Percentiles rank a stretch among this genome's conserved stretches.
phyloP scores from a whole-genome alignment of 345 rosid species.

The Carallia pectinifolia region DNA sequence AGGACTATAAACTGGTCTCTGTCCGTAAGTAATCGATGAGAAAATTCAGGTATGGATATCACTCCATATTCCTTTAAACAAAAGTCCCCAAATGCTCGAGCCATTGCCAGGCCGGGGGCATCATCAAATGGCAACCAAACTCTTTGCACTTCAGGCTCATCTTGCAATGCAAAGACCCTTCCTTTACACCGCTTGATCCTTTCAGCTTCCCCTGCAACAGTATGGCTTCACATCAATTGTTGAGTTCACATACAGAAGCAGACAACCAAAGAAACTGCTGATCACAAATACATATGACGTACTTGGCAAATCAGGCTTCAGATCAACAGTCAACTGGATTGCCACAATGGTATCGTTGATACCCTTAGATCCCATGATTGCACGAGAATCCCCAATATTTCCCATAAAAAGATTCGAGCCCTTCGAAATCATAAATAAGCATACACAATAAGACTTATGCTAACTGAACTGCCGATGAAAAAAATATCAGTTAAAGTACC shows the following conservation, averaged over 20 bases:
- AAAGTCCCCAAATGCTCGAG: constrained; percentile 98
- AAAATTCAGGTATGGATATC: constrained; percentile 87
- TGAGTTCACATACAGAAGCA: background rate
- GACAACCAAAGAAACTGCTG: constrained; percentile 4
- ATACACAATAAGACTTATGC: constrained; percentile 13
- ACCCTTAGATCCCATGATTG: constrained; percentile 89
- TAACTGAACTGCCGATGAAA: background rate
- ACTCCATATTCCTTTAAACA: constrained; percentile 99
- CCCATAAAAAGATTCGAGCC: constrained; percentile 95
- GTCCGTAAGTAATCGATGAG: constrained; percentile 80
- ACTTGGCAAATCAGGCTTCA: constrained; percentile 99
- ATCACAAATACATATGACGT: constrained; percentile 21
- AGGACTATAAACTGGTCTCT: constrained; percentile 91
- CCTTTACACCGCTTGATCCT: constrained; percentile 96
- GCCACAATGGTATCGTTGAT: constrained; percentile 73
- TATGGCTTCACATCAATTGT: constrained; percentile 10
- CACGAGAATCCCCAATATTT: constrained; percentile 96
- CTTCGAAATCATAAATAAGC: constrained; percentile 41
- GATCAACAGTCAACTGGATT: constrained; percentile 88
- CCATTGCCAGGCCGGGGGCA: constrained; percentile 99
- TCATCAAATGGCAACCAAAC: constrained; percentile 99
- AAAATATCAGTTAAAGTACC: constrained; percentile 34
- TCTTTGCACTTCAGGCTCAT: constrained; percentile 96
- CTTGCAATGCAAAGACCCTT: constrained; percentile 95
- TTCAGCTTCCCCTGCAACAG: constrained; percentile 82